These are phyloP conservation scores for Cenchrus purpureus DNA, from an alignment of 176 grass and related monocot species.

Conservation along the genomic window DNA sequence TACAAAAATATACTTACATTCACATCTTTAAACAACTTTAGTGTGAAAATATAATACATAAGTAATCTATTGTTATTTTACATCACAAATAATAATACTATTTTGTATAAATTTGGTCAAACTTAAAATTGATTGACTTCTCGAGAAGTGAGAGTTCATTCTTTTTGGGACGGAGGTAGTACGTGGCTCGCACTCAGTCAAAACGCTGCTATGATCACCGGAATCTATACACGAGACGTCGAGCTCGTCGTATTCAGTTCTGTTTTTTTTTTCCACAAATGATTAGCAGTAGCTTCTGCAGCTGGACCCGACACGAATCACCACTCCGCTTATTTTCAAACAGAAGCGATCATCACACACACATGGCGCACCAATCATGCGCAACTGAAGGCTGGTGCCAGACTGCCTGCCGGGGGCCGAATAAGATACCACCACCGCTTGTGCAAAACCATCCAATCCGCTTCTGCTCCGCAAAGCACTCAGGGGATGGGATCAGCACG, in stretches of 20 bases:
- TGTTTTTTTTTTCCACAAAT: constrained; percentile 1
- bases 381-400: constrained; percentile 30
- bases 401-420: not conserved
- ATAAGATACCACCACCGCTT: not conserved
- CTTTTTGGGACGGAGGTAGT: not conserved
- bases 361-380: constrained; percentile 27
- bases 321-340: not conserved
- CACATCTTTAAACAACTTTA: too few species aligned
- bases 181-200: too few species aligned
- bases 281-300: constrained; percentile 38
- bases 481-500: constrained; percentile 18
- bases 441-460: constrained; percentile 17
- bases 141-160: not conserved
- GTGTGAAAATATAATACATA: too few species aligned
- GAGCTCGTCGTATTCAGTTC: constrained; percentile 2
- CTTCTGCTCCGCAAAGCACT: not conserved
- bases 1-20: too few species aligned
- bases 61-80: too few species aligned
- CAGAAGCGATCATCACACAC: not conserved
- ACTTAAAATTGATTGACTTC: too few species aligned
- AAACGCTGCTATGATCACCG: not conserved
- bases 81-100: too few species aligned
- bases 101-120: too few species aligned
- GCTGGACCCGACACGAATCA: constrained; percentile 18
- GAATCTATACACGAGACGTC: not conserved